Percentiles rank a stretch among this genome's conserved stretches.
Evolutionary conservation across 2,329 filamentous ascomycete genomes (phyloP).

Genomic region (Penicillium sp.): DNA sequence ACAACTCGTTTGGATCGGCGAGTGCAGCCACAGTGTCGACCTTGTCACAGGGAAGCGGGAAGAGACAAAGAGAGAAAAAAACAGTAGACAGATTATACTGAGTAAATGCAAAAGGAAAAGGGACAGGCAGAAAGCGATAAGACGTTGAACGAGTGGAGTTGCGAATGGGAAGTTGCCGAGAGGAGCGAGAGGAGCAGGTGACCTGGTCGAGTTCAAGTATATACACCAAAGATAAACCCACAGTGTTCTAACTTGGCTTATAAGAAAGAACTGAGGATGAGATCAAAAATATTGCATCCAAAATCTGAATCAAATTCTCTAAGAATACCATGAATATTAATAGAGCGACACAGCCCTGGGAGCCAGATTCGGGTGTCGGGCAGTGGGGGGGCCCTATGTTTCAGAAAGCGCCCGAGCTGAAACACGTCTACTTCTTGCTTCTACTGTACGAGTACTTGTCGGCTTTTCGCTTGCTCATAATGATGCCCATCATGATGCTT

Average conservation of each 20-base stretch:
- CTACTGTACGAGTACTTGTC: too few relatives aligned
- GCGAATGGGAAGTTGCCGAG: conserved; percentile 12
- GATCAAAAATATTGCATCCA: neutral
- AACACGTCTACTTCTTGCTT: neutral
- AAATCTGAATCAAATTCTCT: neutral
- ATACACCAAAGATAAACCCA: too few relatives aligned
- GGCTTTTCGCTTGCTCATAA: neutral
- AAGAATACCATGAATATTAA: conserved; percentile 21
- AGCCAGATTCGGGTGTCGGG: conserved; percentile 20
- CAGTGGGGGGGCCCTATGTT: conserved; percentile 24
- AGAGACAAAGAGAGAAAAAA: neutral
- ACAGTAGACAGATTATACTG: neutral
- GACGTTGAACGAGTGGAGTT: conserved; percentile 13
- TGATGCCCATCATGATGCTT: too few relatives aligned
- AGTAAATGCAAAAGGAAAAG: conserved; percentile 18
- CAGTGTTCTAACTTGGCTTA: neutral
- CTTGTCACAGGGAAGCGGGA: conserved; percentile 9
- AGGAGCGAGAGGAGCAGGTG: conserved; percentile 9
- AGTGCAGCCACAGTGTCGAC: conserved; percentile 40
- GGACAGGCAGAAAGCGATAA: conserved; percentile 16
- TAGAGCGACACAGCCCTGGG: conserved; percentile 22
- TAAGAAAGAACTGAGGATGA: neutral
- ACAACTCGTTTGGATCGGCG: conserved; percentile 45
- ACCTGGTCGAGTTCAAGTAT: neutral
- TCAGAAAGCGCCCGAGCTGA: conserved; percentile 27